Conservation (phyloP, 164 flowering plant species). For the Santalum album region DNA sequence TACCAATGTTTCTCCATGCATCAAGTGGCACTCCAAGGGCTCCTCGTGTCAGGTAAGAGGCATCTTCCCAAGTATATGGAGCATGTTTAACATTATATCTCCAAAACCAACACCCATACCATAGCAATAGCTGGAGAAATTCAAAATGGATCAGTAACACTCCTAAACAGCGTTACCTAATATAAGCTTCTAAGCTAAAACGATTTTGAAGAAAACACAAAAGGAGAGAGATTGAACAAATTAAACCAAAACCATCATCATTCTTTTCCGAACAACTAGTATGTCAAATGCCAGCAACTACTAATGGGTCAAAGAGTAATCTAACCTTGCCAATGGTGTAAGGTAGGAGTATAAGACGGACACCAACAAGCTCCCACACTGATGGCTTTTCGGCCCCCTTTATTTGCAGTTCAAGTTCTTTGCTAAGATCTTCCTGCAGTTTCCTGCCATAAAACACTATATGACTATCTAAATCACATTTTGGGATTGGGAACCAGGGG, state of each 20-base stretch:
- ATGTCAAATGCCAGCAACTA: not conserved
- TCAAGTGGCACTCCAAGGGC: conserved; percentile 54
- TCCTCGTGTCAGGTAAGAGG: conserved; percentile 64
- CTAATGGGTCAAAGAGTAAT: not conserved
- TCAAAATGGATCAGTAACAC: conserved; percentile 13
- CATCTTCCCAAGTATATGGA: conserved; percentile 94
- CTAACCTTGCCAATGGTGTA: conserved; percentile 81
- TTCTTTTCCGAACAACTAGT: not conserved
- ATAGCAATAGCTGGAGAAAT: conserved; percentile 53
- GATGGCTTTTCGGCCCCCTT: conserved; percentile 88
- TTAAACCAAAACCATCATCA: not conserved
- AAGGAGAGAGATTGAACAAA: not conserved
- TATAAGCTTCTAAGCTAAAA: not conserved
- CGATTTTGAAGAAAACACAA: not conserved
- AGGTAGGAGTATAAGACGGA: conserved; percentile 70
- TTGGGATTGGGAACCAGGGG: too few species aligned
- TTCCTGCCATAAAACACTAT: too few species aligned
- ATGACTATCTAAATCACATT: too few species aligned
- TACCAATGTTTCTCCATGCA: conserved; percentile 72
- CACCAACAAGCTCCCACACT: conserved; percentile 66
- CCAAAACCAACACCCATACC: conserved; percentile 82
- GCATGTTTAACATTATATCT: conserved; percentile 62
- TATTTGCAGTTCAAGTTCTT: conserved; percentile 87
- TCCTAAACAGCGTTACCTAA: not conserved
- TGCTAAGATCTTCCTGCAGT: conserved; percentile 67